phyloP scores from a whole-genome alignment of 345 rosid species.

The Citrus inodora region DNA sequence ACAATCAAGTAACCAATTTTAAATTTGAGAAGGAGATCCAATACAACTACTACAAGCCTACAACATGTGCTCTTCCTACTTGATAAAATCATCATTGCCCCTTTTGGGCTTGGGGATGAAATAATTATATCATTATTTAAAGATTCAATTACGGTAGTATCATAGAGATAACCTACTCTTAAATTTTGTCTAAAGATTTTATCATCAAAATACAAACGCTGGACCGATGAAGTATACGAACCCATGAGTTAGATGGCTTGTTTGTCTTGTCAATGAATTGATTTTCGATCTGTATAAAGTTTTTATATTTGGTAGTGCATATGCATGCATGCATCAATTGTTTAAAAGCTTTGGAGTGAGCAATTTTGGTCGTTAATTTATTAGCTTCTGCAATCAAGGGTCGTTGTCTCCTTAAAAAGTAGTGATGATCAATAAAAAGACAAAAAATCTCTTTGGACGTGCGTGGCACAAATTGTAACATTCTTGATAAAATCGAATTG shows the following conservation, averaged over 20 bases:
- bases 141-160: too few species aligned
- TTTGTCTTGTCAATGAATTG: neutral
- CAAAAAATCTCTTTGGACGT: conserved; percentile 10
- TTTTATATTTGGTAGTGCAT: neutral
- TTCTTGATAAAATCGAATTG: neutral
- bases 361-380: neutral
- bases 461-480: neutral
- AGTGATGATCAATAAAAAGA: neutral
- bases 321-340: neutral
- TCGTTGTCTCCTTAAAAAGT: neutral
- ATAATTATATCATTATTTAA: too few species aligned
- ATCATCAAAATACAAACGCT: too few species aligned
- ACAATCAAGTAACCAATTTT: too few species aligned
- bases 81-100: too few species aligned
- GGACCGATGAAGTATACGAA: neutral
- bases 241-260: neutral
- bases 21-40: neutral
- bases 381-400: neutral
- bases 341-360: neutral
- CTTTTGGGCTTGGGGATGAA: too few species aligned
- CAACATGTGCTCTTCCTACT: neutral
- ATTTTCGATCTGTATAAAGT: neutral
- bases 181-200: too few species aligned
- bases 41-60: neutral
- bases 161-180: too few species aligned